Evolutionary conservation across 208 protist genomes (phyloP).

Genomic region (Trypanosoma rangeli): DNA sequence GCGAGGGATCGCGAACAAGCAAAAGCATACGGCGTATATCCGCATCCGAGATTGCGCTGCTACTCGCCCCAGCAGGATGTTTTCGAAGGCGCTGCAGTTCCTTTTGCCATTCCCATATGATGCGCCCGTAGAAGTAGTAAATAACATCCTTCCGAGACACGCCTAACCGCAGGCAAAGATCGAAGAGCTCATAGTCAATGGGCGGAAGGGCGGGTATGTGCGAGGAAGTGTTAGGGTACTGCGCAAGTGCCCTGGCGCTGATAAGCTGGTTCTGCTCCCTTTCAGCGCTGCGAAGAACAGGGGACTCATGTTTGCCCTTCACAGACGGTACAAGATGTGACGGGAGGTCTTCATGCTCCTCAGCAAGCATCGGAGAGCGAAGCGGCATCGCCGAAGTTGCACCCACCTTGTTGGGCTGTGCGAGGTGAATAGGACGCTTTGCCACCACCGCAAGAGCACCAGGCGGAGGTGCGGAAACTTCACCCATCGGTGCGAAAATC

Average conservation of each 20-base stretch:
- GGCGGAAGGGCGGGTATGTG: conserved; percentile 59
- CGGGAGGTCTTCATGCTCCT: conserved; percentile 56
- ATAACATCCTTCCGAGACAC: conserved; percentile 44
- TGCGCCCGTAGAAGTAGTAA: conserved; percentile 76
- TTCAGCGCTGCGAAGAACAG: conserved; percentile 26
- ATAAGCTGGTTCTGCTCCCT: conserved; percentile 25
- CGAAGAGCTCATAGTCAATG: conserved; percentile 83
- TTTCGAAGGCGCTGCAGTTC: conserved; percentile 39
- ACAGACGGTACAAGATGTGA: conserved; percentile 54
- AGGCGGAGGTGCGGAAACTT: background rate
- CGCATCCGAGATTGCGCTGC: conserved; percentile 15
- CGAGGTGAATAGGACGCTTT: conserved; percentile 24
- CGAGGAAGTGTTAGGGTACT: conserved; percentile 50
- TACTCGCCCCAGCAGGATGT: background rate
- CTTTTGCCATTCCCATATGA: conserved; percentile 63
- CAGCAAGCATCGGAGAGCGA: conserved; percentile 59
- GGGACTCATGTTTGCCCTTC: conserved; percentile 43
- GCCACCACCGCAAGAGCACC: conserved; percentile 2
- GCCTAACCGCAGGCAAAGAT: conserved; percentile 64
- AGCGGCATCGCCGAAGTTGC: conserved; percentile 29
- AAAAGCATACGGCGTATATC: conserved; percentile 62
- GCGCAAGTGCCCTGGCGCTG: conserved; percentile 64
- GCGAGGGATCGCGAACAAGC: conserved; percentile 65
- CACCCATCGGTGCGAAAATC: conserved; percentile 8
- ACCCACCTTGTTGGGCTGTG: conserved; percentile 16